phyloP scores from a whole-genome alignment of 2,329 filamentous ascomycete species.

The Hypoxylon rubiginosum region DNA sequence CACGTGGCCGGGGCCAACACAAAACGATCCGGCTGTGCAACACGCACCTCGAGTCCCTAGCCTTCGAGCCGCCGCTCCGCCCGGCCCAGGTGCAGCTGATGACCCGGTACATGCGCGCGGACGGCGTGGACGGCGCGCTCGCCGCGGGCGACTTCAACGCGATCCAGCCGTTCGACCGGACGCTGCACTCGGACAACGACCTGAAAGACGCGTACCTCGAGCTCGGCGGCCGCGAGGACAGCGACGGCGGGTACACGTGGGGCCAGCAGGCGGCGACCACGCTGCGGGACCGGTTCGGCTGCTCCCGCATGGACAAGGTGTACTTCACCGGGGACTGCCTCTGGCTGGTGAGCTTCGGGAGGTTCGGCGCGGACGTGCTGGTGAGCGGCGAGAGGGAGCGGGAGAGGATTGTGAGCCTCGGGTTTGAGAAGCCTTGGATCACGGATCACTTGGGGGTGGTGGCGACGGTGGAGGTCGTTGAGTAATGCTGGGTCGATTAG shows the following conservation, averaged over 20 bases:
- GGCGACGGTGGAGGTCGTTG: slow-evolving; percentile 48
- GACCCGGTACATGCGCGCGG: slow-evolving; percentile 43
- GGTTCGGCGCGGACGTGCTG: slow-evolving; percentile 61
- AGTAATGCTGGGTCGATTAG: slow-evolving; percentile 1
- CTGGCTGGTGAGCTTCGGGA: slow-evolving; percentile 53
- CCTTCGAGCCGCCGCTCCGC: slow-evolving; percentile 41
- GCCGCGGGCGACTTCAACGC: slow-evolving; percentile 69
- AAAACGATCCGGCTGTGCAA: slow-evolving; percentile 46
- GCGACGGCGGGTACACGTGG: slow-evolving; percentile 66
- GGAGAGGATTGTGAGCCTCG: slow-evolving; percentile 40
- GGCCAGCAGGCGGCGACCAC: slow-evolving; percentile 62
- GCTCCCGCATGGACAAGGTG: slow-evolving; percentile 66
- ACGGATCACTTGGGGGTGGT: slow-evolving; percentile 64
- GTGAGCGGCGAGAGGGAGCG: slow-evolving; percentile 52
- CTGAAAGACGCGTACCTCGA: slow-evolving; percentile 66
- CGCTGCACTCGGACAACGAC: slow-evolving; percentile 60
- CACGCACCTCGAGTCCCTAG: slow-evolving; percentile 51
- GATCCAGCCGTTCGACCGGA: slow-evolving; percentile 64
- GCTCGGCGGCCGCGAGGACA: slow-evolving; percentile 62
- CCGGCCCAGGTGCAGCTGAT: slow-evolving; percentile 45
- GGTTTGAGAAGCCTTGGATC: slow-evolving; percentile 60
- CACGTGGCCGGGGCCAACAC: slow-evolving; percentile 14
- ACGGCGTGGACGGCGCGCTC: slow-evolving; percentile 56
- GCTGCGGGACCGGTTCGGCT: slow-evolving; percentile 59
- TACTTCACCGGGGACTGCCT: slow-evolving; percentile 57